Evolutionary conservation across 2,329 filamentous ascomycete genomes (phyloP), one percentile per base, ranked within the genome.

Genomic region (Calonectria hawksworthii): DNA sequence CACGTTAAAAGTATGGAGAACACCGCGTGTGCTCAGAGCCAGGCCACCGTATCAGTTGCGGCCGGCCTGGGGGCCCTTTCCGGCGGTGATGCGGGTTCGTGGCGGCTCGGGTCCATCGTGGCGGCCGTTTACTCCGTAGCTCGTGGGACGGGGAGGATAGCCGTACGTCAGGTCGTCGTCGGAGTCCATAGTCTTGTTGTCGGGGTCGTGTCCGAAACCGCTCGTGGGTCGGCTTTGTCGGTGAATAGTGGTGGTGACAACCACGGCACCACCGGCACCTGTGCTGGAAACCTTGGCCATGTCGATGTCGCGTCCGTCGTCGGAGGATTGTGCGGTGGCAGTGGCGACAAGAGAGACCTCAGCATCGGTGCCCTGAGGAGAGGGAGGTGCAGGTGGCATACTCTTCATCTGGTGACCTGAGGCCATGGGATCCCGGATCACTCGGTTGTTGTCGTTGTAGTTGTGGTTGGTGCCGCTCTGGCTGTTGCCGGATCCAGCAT

Each of bases 161-260:
- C 74, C 76, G 23, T 73, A 74, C 3, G 28, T 44, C 26, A 64
- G 23, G 3, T 76, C 76, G n/a, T 78, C 73, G n/a, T 80, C 76
- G 16, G 68, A 73, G 6, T 59, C 59, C 23, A 59, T 63, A 13
- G 26, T 34, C 10, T 56, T 70, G 13, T 67, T 71, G 32, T 32
- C 41, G 13, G 66, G 23, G 18, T 74, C 74, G 26, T 76, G 54
- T 16, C 59, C 54, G 16, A 74, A 74, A 21, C 75, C 76, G 30
- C 73, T 79, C 2, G 74, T 80, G 11, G 81, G 81, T n/a, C 80
- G 80, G 73, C 80, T 84, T 66, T 86, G 83, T 34, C 83, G 79
- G 74, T 83, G 78, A 70, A 86, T 86, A 8, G 84, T 85, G 8
- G 84, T 86, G n/a, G 85, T 86, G 26, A 85, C 82, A 41, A 85